Base-by-base conservation (phyloP, 768 basidiomycete genomes). In the Obba rivulosa region DNA sequence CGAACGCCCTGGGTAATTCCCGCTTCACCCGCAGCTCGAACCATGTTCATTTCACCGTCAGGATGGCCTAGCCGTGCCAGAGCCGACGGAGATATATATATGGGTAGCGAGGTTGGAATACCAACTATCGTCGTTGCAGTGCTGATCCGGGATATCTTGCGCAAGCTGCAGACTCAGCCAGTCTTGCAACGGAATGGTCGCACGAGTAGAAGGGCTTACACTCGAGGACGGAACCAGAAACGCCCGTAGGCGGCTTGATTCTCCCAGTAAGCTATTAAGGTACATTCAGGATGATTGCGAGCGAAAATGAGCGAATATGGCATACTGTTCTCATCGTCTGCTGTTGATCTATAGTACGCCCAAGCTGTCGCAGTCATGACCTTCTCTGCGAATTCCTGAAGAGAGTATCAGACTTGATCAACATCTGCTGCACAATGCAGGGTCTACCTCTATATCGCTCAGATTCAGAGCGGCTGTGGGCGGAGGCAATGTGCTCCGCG, bases 191-290 rank as follows among this genome's bases (percentile, higher is more conserved):
- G 16, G 18, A 34, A 39, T 16, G 31, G 34, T 24, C 8, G 4
- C 16, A 34, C 16, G 18, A 17, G 25, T 13, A 39, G 8, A 16
- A 13, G 13, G 14, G 50, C 55, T 41, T 49, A 57, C 59, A 95
- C 70, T 17, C 86, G 82, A 23, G 92, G 92, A 18, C 93, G 80
- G 69, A 96, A 95, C 92, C 92, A 96, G 57, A 95, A 67, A 17
- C 69, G 70, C 16, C 48, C 50, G 43, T 56, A 62, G 4, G 58
- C 55, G 34, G 34, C 41, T 43, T 43, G 46, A 34, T 62, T 62
- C 45, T 61, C 61, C 18, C 39, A 38, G 37, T 53, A 61, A 14
- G 54, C 60, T 62, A 21, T 23, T 5, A 5, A 23, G 4, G 22
- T 24, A 34, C 20, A 7, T 36, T 51, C 21, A 38, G 17, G 11